These are phyloP conservation scores for Fusarium solani-melongenae DNA, from an alignment of 2,329 filamentous ascomycete genomes.

Conservation along the genomic window DNA sequence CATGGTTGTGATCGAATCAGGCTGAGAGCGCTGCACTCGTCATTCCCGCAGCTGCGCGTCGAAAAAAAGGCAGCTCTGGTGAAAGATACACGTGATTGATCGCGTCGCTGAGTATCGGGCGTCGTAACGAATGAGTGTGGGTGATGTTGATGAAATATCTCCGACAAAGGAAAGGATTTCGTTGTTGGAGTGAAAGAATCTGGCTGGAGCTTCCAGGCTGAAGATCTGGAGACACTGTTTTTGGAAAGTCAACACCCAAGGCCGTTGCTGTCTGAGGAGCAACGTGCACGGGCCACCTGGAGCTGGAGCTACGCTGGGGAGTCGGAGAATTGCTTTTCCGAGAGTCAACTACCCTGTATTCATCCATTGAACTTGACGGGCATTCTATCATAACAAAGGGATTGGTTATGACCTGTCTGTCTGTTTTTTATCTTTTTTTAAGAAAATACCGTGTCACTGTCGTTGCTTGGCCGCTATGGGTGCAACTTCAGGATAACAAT, in stretches of 20 bases:
- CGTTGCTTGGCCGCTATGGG: too few species aligned
- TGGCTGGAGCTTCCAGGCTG: slow-evolving; percentile 40
- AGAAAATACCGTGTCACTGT: too few species aligned
- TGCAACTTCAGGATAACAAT: too few species aligned
- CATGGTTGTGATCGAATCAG: slow-evolving; percentile 50
- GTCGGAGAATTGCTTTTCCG: slow-evolving; percentile 32
- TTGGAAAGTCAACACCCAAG: slow-evolving; percentile 36
- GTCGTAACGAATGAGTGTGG: slow-evolving; percentile 23
- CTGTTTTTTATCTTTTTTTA: neutral
- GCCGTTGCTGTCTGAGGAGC: slow-evolving; percentile 32
- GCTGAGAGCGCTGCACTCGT: slow-evolving; percentile 39
- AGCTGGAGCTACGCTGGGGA: slow-evolving; percentile 1
- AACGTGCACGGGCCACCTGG: slow-evolving; percentile 34
- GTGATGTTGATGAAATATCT: slow-evolving; percentile 18
- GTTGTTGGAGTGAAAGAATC: slow-evolving; percentile 41
- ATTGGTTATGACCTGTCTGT: neutral
- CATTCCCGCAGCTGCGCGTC: slow-evolving; percentile 39
- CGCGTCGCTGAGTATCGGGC: slow-evolving; percentile 1
- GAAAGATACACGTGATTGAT: neutral
- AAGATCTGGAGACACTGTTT: slow-evolving; percentile 29
- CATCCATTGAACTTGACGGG: neutral
- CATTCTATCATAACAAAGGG: neutral
- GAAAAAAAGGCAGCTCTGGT: neutral
- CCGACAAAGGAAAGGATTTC: slow-evolving; percentile 39
- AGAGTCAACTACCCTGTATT: slow-evolving; percentile 15